Conservation (phyloP, 768 basidiomycete genomes). For the Boletus sp. region DNA sequence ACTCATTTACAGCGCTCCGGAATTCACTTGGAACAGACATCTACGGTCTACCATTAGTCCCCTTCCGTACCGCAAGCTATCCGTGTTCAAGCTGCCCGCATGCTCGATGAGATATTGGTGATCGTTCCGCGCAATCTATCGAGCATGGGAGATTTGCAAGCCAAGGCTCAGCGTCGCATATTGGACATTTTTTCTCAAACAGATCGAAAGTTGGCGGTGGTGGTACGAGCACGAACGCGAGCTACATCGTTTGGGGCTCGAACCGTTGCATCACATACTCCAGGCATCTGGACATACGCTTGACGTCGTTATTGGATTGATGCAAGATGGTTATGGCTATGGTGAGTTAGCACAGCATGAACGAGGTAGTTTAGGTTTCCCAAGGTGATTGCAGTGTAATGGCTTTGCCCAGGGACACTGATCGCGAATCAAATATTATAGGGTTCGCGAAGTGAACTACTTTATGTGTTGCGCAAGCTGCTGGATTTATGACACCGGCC, state of each 20-base stretch:
- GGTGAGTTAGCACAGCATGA: constrained; percentile 75
- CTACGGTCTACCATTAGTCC: constrained; percentile 73
- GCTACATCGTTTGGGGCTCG: constrained; percentile 82
- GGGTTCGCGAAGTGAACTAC: constrained; percentile 82
- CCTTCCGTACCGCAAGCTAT: constrained; percentile 70
- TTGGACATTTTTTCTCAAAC: constrained; percentile 81
- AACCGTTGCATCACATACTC: constrained; percentile 86
- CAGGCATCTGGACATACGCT: constrained; percentile 88
- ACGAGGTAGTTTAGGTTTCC: constrained; percentile 88
- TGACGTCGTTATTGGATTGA: constrained; percentile 75
- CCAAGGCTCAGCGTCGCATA: constrained; percentile 74
- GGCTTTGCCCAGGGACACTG: background rate
- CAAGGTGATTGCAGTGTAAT: constrained; percentile 51
- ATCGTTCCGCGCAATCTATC: constrained; percentile 26
- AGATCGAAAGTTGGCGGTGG: constrained; percentile 48
- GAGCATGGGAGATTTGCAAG: constrained; percentile 40
- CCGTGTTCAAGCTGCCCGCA: constrained; percentile 84
- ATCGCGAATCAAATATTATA: constrained; percentile 26
- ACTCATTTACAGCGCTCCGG: background rate
- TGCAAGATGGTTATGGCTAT: constrained; percentile 63
- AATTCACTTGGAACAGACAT: background rate
- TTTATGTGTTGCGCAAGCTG: constrained; percentile 82
- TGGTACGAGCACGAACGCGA: constrained; percentile 61
- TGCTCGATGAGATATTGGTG: constrained; percentile 56
- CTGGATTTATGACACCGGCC: constrained; percentile 68